Evolutionary conservation across 768 basidiomycete species (phyloP).

Genomic region (Candolleomyces eurysporus): DNA sequence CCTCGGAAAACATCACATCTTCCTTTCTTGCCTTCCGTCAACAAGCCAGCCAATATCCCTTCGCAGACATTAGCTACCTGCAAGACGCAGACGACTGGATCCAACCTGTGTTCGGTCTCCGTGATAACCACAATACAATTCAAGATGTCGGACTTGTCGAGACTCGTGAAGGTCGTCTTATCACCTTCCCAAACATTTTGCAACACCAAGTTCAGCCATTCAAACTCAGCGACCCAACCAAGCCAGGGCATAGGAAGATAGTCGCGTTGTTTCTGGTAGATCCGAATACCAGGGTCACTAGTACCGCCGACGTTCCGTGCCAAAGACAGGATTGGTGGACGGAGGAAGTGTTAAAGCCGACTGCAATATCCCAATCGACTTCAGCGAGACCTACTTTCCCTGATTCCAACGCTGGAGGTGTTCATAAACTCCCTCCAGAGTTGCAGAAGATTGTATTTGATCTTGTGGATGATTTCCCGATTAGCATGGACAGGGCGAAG

Average conservation of each 20-base stretch:
- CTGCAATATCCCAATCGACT: background rate
- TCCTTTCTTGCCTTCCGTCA: constrained; percentile 16
- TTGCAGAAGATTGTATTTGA: constrained; percentile 15
- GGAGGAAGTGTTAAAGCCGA: constrained; percentile 7
- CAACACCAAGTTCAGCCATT: constrained; percentile 36
- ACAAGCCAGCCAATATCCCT: background rate
- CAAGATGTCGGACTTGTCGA: constrained; percentile 24
- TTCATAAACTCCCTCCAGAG: constrained; percentile 20
- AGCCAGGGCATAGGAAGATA: constrained; percentile 39
- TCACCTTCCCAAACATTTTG: constrained; percentile 35
- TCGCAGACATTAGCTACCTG: constrained; percentile 8
- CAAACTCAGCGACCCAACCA: constrained; percentile 27
- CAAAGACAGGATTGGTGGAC: constrained; percentile 25
- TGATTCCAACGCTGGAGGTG: too few species aligned
- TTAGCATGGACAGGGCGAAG: constrained; percentile 23
- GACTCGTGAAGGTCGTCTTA: constrained; percentile 23
- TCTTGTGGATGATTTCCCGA: constrained; percentile 21
- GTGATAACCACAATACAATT: constrained; percentile 13
- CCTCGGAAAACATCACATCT: constrained; percentile 10
- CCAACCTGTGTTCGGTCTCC: constrained; percentile 14
- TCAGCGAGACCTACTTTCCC: too few species aligned
- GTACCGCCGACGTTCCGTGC: constrained; percentile 21
- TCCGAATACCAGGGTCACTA: constrained; percentile 20
- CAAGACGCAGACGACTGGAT: constrained; percentile 23
- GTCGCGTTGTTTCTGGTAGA: constrained; percentile 38